Percentiles rank a stretch among this genome's conserved stretches.
These are phyloP conservation scores for Aspergillus biplanus DNA, from an alignment of 495 filamentous ascomycete species.

Conservation along the genomic window DNA sequence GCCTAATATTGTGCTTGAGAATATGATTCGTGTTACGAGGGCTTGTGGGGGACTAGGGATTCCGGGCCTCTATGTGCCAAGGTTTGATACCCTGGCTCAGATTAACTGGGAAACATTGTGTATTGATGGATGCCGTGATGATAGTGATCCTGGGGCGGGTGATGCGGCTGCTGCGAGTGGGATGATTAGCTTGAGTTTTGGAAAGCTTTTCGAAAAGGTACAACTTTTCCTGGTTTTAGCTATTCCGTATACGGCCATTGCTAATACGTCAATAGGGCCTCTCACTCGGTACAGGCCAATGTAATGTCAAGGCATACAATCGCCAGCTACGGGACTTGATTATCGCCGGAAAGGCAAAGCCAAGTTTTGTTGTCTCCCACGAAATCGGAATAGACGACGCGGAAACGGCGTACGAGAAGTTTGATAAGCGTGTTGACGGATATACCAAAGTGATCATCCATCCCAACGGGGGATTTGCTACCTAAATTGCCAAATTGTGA, in stretches of 20 bases:
- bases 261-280: slow-evolving; percentile 28
- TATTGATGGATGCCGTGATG: background rate
- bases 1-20: slow-evolving; percentile 48
- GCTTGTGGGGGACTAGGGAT: slow-evolving; percentile 53
- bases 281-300: slow-evolving; percentile 55
- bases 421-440: slow-evolving; percentile 50
- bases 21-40: slow-evolving; percentile 52
- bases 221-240: background rate
- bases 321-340: slow-evolving; percentile 61
- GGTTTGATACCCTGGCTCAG: slow-evolving; percentile 21
- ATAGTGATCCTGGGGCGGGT: slow-evolving; percentile 45
- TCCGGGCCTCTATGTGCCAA: slow-evolving; percentile 48
- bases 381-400: slow-evolving; percentile 59
- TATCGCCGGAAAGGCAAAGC: slow-evolving; percentile 59
- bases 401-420: slow-evolving; percentile 52
- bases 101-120: background rate
- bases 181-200: slow-evolving; percentile 61
- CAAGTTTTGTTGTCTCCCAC: slow-evolving; percentile 61
- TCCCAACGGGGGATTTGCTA: slow-evolving; percentile 36
- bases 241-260: background rate
- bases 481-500: background rate
- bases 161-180: slow-evolving; percentile 52
- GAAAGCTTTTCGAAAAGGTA: slow-evolving; percentile 65
- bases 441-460: slow-evolving; percentile 55
- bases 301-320: slow-evolving; percentile 65